A percentile compares a stretch with the other conserved stretches of the same genome.
Evolutionary conservation across 2,329 filamentous ascomycete genomes (phyloP).

Genomic region (Phialophora chinensis): DNA sequence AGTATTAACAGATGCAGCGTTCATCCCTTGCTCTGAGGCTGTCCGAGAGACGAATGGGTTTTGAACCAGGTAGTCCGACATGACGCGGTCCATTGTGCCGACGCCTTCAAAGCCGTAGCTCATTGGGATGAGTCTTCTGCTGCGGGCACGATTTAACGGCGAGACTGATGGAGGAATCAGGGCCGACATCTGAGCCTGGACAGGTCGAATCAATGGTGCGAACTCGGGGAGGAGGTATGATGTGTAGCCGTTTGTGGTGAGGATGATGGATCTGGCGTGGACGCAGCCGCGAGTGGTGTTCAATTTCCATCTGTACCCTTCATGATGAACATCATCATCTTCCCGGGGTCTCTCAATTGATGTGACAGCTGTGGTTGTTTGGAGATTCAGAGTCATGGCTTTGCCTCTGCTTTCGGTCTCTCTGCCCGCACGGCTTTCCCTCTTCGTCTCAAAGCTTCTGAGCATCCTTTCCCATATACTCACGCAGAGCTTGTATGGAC

Average conservation of each 20-base stretch:
- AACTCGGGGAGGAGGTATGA: slow-evolving; percentile 74
- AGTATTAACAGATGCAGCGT: not conserved
- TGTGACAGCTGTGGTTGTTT: slow-evolving; percentile 43
- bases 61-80: slow-evolving; percentile 72
- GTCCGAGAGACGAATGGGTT: slow-evolving; percentile 47
- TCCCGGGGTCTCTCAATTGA: slow-evolving; percentile 25
- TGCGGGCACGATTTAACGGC: slow-evolving; percentile 32
- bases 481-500: slow-evolving; percentile 33
- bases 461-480: slow-evolving; percentile 26
- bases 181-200: slow-evolving; percentile 62
- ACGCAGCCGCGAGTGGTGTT: slow-evolving; percentile 71
- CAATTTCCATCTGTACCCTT: slow-evolving; percentile 61
- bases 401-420: not conserved
- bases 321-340: slow-evolving; percentile 21
- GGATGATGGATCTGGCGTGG: slow-evolving; percentile 66
- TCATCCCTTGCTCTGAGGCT: not conserved
- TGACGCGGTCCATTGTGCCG: slow-evolving; percentile 61
- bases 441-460: slow-evolving; percentile 7
- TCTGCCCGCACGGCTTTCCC: not conserved
- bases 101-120: slow-evolving; percentile 51
- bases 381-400: slow-evolving; percentile 41
- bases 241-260: slow-evolving; percentile 86
- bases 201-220: slow-evolving; percentile 74
- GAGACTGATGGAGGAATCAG: slow-evolving; percentile 51
- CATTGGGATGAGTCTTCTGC: slow-evolving; percentile 36